A percentile compares a stretch with the other conserved stretches of the same genome.
phyloP scores from a whole-genome alignment of 1,139 yeast genomes.

The Citeromyces siamensis region DNA sequence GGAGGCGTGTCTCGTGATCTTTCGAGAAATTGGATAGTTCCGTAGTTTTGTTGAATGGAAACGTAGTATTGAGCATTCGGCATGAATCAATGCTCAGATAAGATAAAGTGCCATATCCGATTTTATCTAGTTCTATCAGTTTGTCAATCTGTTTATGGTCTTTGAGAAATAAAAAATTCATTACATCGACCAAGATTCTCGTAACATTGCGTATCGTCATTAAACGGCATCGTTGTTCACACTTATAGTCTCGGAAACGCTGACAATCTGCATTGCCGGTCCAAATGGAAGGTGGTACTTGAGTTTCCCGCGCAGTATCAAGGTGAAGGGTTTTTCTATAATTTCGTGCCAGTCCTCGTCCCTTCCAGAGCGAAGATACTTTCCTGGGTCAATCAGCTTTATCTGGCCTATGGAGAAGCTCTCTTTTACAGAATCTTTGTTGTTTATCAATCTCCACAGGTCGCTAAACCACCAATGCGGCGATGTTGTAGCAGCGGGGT shows the following conservation, averaged over 20 bases:
- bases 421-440: constrained; percentile 27
- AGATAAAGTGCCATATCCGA: no score
- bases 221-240: not conserved
- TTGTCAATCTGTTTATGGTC: no score
- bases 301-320: constrained; percentile 71
- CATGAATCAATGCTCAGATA: no score
- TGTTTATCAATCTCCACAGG: constrained; percentile 28
- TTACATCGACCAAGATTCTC: no score
- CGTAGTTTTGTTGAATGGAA: no score
- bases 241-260: constrained; percentile 15
- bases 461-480: constrained; percentile 8
- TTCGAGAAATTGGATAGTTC: no score
- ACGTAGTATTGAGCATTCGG: no score
- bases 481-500: constrained; percentile 6
- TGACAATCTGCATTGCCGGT: constrained; percentile 13
- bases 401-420: constrained; percentile 49
- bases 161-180: no score
- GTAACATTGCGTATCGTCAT: no score
- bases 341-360: constrained; percentile 55
- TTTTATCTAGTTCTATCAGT: no score
- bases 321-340: constrained; percentile 69
- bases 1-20: no score
- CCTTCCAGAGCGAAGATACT: constrained; percentile 4
- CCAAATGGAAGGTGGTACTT: constrained; percentile 59
- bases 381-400: constrained; percentile 48